Base-by-base conservation (phyloP, 257 asterid species). In the Nicotiana paniculata region DNA sequence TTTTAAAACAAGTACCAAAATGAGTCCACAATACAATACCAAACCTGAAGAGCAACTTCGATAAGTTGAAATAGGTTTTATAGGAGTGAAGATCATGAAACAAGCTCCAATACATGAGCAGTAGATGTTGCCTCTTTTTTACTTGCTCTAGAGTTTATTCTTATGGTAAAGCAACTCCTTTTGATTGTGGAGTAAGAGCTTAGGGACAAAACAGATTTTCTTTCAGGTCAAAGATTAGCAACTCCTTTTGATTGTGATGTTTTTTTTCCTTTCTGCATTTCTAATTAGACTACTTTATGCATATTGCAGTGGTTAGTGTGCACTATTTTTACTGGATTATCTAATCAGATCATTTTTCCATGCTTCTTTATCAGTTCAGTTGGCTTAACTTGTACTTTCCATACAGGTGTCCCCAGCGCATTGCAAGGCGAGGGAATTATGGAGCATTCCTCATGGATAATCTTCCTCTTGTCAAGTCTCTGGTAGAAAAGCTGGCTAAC, bases 391-490 rank as follows among this genome's bases (percentile, higher is more conserved):
- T 83, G 39, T 32, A 8, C 43, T 80, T 24, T 54, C 1, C 88
- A 26, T 0, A 0, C 84, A 94, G 99, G 83, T 96, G 99, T 83
- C 98, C 99, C 55, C 99, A 96, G 82, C 97, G 97, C 32, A 96
- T 96, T 64, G 99, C 98, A 1, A 90, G 90, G 82, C 87, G 98
- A 37, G 99, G 98, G 35, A 85, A 96, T 77, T 96, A 96, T 32
- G 98, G 99, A 83, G 98, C 99, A 81, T 96, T 96, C 88, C 95
- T 96, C 62, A 96, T 96, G 99, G 98, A 96, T 69, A 92, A 96
- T 83, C 99, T 96, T 83, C 94, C 99, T 69, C 93, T 94, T 15
- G 93, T 93, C 66, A 94, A 90, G 84, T 93, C 97, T 57, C 90
- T 96, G 72, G 99, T 96, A 57, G 96, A 94, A 86, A 94, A 93